Evolutionary conservation across 257 asterid species (phyloP), one percentile per base, ranked within the genome.

Genomic region (Solanum dulcamara): DNA sequence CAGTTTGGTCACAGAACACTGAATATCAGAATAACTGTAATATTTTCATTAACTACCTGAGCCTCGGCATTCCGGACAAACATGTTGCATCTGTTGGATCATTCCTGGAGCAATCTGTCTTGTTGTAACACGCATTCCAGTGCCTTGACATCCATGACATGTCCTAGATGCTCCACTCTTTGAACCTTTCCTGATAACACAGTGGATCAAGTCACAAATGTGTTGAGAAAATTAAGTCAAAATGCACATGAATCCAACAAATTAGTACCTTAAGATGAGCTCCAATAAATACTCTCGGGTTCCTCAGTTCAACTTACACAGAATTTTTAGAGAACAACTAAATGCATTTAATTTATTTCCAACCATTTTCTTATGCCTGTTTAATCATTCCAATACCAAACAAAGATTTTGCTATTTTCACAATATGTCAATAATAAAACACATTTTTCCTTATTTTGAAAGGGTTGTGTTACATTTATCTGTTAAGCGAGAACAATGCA

Each of bases 91-190:
- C 74, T 86, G 89, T 79, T 89, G 93, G 85, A 91, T 72, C 92
- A 91, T 89, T 62, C 92, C 92, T 30, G 88, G 91, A 55, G 88
- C 91, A n/a, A 88, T 72, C 50, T 57, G 90, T 17, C 90, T 85
- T 55, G 33, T 85, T 32, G 88, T 82, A 9, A 74, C 55, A 89
- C 86, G 90, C 86, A 82, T 85, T 60, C 94, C 94, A 62, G 90
- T 57, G 48, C 95, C 95, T 84, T 84, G 90, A 84, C 95, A 92
- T 81, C 90, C 94, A 83, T 81, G 80, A 79, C 95, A 92, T 84
- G 72, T 87, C 68, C 86, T 87, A 10, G 88, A 79, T 48, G 67
- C 87, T 75, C 91, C 91, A 88, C 91, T 85, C 86, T 91, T 91
- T 7, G 93, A 87, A 70, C 94, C 95, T 86, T 90, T 92, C 72